Base-by-base conservation (phyloP, 805 yeast genomes). In the Saccharomyces cerevisiae region DNA sequence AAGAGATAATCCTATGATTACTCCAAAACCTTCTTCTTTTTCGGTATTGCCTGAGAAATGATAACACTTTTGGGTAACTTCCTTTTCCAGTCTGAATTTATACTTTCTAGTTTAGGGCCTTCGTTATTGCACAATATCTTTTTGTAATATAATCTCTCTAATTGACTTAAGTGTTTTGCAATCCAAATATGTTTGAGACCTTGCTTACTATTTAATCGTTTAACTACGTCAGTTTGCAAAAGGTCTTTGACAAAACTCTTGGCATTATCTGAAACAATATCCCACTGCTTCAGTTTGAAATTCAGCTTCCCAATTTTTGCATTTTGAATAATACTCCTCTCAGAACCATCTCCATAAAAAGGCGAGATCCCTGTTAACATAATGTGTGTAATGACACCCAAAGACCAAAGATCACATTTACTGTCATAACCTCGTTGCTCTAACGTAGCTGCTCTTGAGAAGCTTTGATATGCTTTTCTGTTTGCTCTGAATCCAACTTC, bases 341-440 rank as follows among this genome's bases (percentile, higher is more conserved):
- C 75, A 21, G 76, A 69, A 2, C 80, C 78, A 51, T 76, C 73
- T 2, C 73, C 77, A 59, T 78, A 80, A 60, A 84, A 84, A 5
- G 89, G 88, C 0, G 88, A 83, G 2, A 81, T 73, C 0, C 87
- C 88, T 46, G 83, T 80, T 14, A 83, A 66, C 66, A 84, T 67
- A 11, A 84, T 80, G 66, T 82, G 82, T 3, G 76, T 61, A 14
- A 84, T 76, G 0, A 84, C 77, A 0, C 89, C 89, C 3, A 84
- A 60, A 1, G 89, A 84, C 90, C 89, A 84, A 41, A 82, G 65
- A 65, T 84, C 89, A 62, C 87, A 83, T 60, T 80, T 81, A 30
- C 68, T 69, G 55, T 76, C 79, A 61, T 83, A 83, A 0, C 83
- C 83, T 17, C 60, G 55, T 50, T 62, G 64, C 14, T 59, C 65